phyloP scores from a whole-genome alignment of 2,329 filamentous ascomycete genomes.

The Xylaria sp. region DNA sequence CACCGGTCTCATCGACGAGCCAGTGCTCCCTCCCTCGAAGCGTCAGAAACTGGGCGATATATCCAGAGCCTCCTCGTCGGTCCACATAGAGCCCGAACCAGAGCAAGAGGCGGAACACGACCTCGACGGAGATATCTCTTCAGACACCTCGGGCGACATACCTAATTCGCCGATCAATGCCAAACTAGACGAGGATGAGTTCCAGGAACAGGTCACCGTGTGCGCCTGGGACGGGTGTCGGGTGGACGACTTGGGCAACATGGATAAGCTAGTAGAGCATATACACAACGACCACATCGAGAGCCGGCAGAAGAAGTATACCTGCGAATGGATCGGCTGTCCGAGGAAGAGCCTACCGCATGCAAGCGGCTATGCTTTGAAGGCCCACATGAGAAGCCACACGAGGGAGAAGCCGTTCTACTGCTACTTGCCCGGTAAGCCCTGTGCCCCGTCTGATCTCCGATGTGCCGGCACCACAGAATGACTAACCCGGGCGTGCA shows the following conservation, averaged over 20 bases:
- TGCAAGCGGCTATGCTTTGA: constrained; percentile 91
- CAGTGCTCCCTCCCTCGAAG: constrained; percentile 39
- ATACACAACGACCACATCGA: constrained; percentile 95
- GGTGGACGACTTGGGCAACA: constrained; percentile 72
- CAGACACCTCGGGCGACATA: constrained; percentile 86
- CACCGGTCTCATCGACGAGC: constrained; percentile 31
- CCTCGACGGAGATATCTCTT: constrained; percentile 73
- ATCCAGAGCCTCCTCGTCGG: constrained; percentile 50
- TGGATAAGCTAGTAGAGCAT: constrained; percentile 80
- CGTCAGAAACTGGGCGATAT: constrained; percentile 41
- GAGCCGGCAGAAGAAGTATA: constrained; percentile 91
- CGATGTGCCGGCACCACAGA: not conserved
- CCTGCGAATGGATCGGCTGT: constrained; percentile 97
- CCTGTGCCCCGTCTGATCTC: not conserved
- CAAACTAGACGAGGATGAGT: constrained; percentile 72
- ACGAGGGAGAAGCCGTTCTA: constrained; percentile 98
- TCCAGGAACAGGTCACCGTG: constrained; percentile 75
- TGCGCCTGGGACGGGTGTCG: constrained; percentile 79
- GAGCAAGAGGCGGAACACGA: constrained; percentile 43
- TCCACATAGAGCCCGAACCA: constrained; percentile 51
- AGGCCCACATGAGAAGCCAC: constrained; percentile 97
- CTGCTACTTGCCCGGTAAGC: constrained; percentile 85
- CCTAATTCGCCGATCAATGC: constrained; percentile 71
- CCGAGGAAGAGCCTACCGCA: constrained; percentile 85
- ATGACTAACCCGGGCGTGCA: constrained; percentile 41